A percentile compares a stretch with the other conserved stretches of the same genome.
Conservation (phyloP, 768 basidiomycete species). For the Hebeloma cylindrosporum region DNA sequence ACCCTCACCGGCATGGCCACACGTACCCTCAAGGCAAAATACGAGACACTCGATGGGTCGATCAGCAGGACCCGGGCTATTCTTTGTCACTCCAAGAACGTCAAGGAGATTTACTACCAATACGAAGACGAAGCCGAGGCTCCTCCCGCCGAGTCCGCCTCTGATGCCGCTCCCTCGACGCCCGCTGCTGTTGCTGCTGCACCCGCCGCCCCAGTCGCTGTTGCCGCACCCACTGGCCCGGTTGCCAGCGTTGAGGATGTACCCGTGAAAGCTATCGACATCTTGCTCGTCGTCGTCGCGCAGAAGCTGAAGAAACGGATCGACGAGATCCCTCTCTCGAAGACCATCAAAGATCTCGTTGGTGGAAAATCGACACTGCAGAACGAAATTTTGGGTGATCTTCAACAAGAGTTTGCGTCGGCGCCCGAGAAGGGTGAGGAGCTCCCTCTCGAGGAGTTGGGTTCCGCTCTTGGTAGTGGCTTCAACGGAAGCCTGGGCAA, state of each 20-base stretch:
- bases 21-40: constrained; percentile 90
- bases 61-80: constrained; percentile 75
- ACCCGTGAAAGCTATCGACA: constrained; percentile 88
- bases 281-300: constrained; percentile 84
- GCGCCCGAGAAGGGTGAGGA: constrained; percentile 99
- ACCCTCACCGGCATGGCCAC: constrained; percentile 94
- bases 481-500: constrained; percentile 90
- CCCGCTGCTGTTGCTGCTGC: constrained; percentile 39
- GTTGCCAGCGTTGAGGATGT: constrained; percentile 83
- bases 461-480: constrained; percentile 76
- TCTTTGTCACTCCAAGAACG: constrained; percentile 92
- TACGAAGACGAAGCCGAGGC: constrained; percentile 83
- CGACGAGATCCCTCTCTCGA: constrained; percentile 84
- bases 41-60: constrained; percentile 87
- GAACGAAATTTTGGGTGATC: constrained; percentile 96
- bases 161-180: constrained; percentile 33
- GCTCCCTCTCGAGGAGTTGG: constrained; percentile 93
- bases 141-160: constrained; percentile 37
- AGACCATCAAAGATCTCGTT: constrained; percentile 97
- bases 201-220: constrained; percentile 40
- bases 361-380: constrained; percentile 98
- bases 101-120: constrained; percentile 96
- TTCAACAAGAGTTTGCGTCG: constrained; percentile 91
- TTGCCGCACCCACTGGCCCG: constrained; percentile 55
- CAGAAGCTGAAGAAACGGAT: constrained; percentile 98